Evolutionary conservation across 2,329 filamentous ascomycete genomes (phyloP).

Genomic region (Neonectria neomacrospora): DNA sequence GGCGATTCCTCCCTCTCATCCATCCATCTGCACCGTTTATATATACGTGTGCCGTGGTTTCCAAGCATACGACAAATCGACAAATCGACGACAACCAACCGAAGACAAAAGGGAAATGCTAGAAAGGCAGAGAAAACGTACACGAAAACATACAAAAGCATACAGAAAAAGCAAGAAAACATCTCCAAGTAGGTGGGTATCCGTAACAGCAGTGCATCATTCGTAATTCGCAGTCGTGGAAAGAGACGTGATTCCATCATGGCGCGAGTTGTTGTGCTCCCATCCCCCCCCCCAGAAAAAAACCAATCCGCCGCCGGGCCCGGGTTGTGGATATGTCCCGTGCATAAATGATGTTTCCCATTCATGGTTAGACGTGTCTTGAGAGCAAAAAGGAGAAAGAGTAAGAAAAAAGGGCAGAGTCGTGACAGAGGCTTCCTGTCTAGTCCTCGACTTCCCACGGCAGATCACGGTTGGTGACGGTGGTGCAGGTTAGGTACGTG

Average conservation of each 20-base stretch:
- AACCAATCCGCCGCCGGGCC: conserved; percentile 10
- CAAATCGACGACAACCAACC: not conserved
- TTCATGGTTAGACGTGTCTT: not conserved
- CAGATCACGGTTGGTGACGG: conserved; percentile 60
- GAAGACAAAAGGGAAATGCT: not conserved
- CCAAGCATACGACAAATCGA: not conserved
- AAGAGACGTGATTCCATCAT: conserved; percentile 24
- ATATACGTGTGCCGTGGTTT: conserved; percentile 17
- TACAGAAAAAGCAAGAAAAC: conserved; percentile 14
- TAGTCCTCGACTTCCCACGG: conserved; percentile 59
- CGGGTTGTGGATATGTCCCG: conserved; percentile 3
- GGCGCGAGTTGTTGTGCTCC: conserved; percentile 12
- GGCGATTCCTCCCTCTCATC: not conserved
- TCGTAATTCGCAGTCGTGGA: conserved; percentile 28
- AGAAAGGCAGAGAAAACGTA: not conserved
- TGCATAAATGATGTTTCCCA: not conserved
- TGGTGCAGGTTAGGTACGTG: conserved; percentile 63
- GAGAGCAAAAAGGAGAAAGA: conserved; percentile 10
- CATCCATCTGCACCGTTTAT: conserved; percentile 20
- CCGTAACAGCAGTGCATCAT: conserved; percentile 29
- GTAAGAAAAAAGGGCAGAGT: conserved; percentile 8
- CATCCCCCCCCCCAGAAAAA: not conserved
- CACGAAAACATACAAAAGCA: conserved; percentile 4
- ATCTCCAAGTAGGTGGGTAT: conserved; percentile 30
- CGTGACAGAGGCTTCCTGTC: conserved; percentile 9